phyloP scores from a whole-genome alignment of 768 basidiomycete genomes.

The Hygrocybe punicea region DNA sequence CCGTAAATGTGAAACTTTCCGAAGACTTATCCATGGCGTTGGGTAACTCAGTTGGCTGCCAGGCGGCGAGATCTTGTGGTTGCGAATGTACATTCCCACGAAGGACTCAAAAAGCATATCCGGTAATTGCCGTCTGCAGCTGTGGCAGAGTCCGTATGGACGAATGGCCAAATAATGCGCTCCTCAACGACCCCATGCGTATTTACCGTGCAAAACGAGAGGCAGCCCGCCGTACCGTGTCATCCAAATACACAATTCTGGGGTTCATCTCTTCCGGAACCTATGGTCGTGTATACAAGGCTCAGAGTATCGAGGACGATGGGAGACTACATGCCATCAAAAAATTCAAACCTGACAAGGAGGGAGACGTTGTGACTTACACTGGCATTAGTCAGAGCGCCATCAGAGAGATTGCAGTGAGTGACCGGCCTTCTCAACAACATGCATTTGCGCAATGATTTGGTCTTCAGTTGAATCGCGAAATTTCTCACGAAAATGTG shows the following conservation, averaged over 20 bases:
- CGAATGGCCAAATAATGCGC: slow-evolving; percentile 37
- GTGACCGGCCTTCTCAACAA: slow-evolving; percentile 25
- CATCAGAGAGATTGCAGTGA: slow-evolving; percentile 90
- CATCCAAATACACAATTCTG: slow-evolving; percentile 83
- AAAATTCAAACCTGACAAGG: slow-evolving; percentile 99
- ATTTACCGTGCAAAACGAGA: slow-evolving; percentile 81
- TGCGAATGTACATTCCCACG: not conserved
- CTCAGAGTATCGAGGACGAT: slow-evolving; percentile 69
- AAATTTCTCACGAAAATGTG: slow-evolving; percentile 87
- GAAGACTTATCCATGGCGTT: slow-evolving; percentile 35
- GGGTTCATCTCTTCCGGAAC: slow-evolving; percentile 99
- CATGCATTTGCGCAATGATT: slow-evolving; percentile 12
- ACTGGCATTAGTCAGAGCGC: slow-evolving; percentile 98
- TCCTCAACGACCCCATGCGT: slow-evolving; percentile 80
- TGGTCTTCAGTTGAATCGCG: slow-evolving; percentile 69
- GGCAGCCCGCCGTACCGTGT: slow-evolving; percentile 57
- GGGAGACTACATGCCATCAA: slow-evolving; percentile 89
- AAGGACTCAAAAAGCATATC: not conserved
- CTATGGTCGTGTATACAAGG: slow-evolving; percentile 98
- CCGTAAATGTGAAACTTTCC: slow-evolving; percentile 86
- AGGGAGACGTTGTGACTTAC: slow-evolving; percentile 92
- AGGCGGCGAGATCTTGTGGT: not conserved
- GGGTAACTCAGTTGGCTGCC: not conserved
- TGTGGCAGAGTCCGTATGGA: slow-evolving; percentile 25
- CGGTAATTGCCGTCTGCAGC: not conserved